phyloP scores from a whole-genome alignment of 2,329 filamentous ascomycete species.

The Nigrospora sphaerica region DNA sequence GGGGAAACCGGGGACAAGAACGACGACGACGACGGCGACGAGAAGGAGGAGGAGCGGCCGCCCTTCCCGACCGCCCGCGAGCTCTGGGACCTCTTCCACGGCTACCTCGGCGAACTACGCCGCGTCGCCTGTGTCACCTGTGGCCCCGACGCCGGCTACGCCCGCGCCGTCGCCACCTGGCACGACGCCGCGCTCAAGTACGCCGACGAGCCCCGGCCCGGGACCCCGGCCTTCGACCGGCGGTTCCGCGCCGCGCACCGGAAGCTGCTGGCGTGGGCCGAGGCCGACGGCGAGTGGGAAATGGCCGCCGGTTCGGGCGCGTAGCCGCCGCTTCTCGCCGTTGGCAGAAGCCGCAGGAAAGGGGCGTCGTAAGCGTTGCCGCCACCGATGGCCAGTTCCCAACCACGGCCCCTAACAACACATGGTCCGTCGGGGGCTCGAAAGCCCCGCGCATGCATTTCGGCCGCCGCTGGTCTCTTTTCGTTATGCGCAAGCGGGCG shows the following conservation, averaged over 20 bases:
- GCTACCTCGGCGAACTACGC: conserved; percentile 13
- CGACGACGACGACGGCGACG: conserved; percentile 2
- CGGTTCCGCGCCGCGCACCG: conserved; percentile 14
- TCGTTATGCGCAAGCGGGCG: too few species aligned
- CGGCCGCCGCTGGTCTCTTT: too few species aligned
- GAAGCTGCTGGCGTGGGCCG: conserved; percentile 17
- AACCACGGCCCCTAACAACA: too few species aligned
- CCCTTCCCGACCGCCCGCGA: conserved; percentile 8
- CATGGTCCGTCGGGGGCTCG: too few species aligned
- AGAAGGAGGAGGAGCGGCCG: background rate
- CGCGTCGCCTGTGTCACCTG: conserved; percentile 9
- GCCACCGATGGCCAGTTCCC: too few species aligned
- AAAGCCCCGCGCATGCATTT: too few species aligned
- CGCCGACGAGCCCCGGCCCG: conserved; percentile 4
- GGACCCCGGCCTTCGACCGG: conserved; percentile 10
- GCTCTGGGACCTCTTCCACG: conserved; percentile 12
- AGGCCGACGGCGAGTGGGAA: conserved; percentile 3
- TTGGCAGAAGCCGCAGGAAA: too few species aligned
- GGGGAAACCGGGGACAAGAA: conserved; percentile 1
- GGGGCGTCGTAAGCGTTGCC: too few species aligned
- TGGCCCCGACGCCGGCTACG: conserved; percentile 12
- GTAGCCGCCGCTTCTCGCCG: too few species aligned
- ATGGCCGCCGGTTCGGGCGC: too few species aligned
- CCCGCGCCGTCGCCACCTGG: conserved; percentile 11
- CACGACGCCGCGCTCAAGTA: conserved; percentile 4